Evolutionary conservation across 805 yeast genomes (phyloP).

Genomic region (Saturnispora kantuleensis): DNA sequence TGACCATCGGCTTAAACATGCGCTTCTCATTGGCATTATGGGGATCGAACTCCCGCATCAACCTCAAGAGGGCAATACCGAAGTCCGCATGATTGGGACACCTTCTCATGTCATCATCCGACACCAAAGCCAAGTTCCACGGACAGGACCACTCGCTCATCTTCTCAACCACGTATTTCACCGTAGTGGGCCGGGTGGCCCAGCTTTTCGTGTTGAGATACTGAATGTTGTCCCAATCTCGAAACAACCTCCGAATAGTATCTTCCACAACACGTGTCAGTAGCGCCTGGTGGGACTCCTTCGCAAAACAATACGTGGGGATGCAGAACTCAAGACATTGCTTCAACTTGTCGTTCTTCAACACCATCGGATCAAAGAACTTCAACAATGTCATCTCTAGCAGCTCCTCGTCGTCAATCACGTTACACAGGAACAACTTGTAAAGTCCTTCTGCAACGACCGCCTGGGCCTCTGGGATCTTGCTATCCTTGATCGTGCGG

Average conservation of each 20-base stretch:
- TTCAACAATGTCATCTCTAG: conserved; percentile 61
- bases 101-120: conserved; percentile 31
- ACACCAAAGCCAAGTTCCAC: conserved; percentile 41
- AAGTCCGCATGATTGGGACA: conserved; percentile 48
- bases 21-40: conserved; percentile 42
- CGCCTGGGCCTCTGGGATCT: conserved; percentile 60
- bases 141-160: conserved; percentile 84
- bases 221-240: conserved; percentile 30
- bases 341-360: conserved; percentile 52
- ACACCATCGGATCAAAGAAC: conserved; percentile 64
- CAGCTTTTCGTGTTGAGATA: conserved; percentile 25
- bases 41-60: conserved; percentile 35
- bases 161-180: conserved; percentile 55
- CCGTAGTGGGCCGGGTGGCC: conserved; percentile 27
- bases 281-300: conserved; percentile 56
- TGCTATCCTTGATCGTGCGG: conserved; percentile 47
- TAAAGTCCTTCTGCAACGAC: conserved; percentile 80
- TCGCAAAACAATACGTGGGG: conserved; percentile 81
- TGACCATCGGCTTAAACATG: conserved; percentile 43
- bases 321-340: conserved; percentile 81
- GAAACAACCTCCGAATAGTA: conserved; percentile 49
- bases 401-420: conserved; percentile 59
- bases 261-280: conserved; percentile 58
- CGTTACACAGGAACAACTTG: conserved; percentile 70
- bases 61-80: conserved; percentile 42